A percentile compares a stretch with the other conserved stretches of the same genome.
Evolutionary conservation across 176 grass and related monocot species (phyloP).

Genomic region (Luzula sylvatica): DNA sequence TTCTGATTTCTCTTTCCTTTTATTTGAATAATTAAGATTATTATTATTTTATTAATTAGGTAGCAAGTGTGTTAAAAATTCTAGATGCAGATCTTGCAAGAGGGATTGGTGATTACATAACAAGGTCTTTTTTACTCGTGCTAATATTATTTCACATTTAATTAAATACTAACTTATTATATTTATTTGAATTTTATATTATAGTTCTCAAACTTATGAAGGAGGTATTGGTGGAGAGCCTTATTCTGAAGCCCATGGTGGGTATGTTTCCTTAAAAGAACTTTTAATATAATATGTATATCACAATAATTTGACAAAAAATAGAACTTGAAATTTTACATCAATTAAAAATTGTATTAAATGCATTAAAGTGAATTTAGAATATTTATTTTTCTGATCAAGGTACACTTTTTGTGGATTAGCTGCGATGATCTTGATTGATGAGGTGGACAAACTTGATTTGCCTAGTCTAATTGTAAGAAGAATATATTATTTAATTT

Average conservation of each 20-base stretch:
- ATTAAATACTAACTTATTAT: conserved; percentile 20
- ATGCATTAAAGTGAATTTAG: conserved; percentile 11
- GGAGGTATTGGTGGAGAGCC: conserved; percentile 95
- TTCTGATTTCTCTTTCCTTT: conserved; percentile 7
- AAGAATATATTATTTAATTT: no score
- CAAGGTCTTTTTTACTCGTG: conserved; percentile 50
- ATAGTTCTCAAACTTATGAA: conserved; percentile 97
- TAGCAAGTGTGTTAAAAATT: conserved; percentile 91
- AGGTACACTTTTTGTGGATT: conserved; percentile 97
- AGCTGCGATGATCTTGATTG: conserved; percentile 84
- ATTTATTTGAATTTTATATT: conserved; percentile 7
- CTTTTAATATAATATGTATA: no score
- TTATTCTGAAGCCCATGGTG: conserved; percentile 95
- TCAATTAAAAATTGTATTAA: no score
- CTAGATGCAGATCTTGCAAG: conserved; percentile 56
- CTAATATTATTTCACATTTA: neutral
- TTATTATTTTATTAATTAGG: conserved; percentile 32
- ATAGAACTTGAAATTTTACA: no score
- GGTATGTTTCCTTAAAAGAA: conserved; percentile 66
- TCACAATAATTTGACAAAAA: no score
- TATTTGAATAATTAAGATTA: conserved; percentile 20
- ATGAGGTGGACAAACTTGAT: conserved; percentile 74
- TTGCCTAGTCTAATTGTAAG: conserved; percentile 77
- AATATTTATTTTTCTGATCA: conserved; percentile 23
- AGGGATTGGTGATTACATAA: conserved; percentile 63